A percentile compares a stretch with the other conserved stretches of the same genome.
Evolutionary conservation across 768 basidiomycete genomes (phyloP).

Genomic region (Trametes cingulata): DNA sequence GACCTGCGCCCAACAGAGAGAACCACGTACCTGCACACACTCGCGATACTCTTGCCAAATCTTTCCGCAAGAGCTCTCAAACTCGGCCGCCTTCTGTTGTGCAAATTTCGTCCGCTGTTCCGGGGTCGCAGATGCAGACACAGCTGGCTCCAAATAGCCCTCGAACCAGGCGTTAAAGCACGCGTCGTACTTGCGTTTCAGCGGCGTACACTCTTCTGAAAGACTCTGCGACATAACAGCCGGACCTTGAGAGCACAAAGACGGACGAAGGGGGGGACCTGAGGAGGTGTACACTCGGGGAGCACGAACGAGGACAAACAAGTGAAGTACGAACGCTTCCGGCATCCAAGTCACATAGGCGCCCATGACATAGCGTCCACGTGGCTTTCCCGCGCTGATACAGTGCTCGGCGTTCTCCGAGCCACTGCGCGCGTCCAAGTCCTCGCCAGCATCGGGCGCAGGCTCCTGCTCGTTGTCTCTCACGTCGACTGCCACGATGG

Average conservation of each 20-base stretch:
- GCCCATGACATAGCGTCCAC: conserved; percentile 21
- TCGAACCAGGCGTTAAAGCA: conserved; percentile 99
- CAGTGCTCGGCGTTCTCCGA: neutral
- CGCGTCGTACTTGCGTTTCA: conserved; percentile 87
- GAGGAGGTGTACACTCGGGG: neutral
- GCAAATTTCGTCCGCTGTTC: conserved; percentile 61
- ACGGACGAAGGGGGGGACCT: neutral
- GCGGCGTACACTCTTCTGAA: conserved; percentile 80
- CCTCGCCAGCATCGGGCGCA: neutral
- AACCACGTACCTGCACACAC: conserved; percentile 74
- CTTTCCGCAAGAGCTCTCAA: conserved; percentile 81
- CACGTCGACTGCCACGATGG: conserved; percentile 49
- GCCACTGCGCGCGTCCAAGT: neutral
- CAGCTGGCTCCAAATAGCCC: conserved; percentile 87
- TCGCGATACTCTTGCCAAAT: conserved; percentile 78
- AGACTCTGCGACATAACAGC: conserved; percentile 74
- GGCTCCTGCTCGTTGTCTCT: neutral
- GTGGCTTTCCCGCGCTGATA: neutral
- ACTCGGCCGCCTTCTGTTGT: conserved; percentile 82
- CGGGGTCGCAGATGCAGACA: conserved; percentile 46
- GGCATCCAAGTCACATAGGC: conserved; percentile 12
- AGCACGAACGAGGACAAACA: conserved; percentile 12
- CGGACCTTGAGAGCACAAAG: neutral
- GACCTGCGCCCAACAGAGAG: neutral
- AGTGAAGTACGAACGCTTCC: conserved; percentile 6